Base-by-base conservation (phyloP, 1,284 basidiomycete genomes). In the Trichosporon sp. region DNA sequence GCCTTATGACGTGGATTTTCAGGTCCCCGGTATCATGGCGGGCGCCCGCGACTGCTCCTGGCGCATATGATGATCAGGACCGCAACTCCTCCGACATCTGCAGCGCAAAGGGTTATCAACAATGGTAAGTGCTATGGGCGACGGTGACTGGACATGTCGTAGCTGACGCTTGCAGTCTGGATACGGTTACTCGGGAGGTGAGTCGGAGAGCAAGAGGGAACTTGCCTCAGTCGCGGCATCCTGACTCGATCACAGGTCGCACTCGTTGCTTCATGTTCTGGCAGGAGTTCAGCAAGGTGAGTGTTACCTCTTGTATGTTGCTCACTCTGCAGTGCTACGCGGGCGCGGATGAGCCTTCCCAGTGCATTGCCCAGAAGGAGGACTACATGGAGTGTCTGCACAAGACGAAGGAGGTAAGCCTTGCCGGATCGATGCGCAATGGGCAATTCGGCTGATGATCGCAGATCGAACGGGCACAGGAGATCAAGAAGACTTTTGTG, bases 311-410 rank as follows among this genome's bases (percentile, higher is more conserved):
- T 3, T 16, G 29, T 6, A n/a, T 4, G 3, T 4, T 21, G 13
- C 46, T 34, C 16, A 58, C 34, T 13, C 13, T 27, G 4, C 67
- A 96, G 89, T 97, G 94, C 82, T 97, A 96, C 78, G 88, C 89
- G 9, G 84, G 86, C 65, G 87, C 93, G 57, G 91, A 95, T 70
- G 83, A 83, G 56, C 91, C 92, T 1, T 79, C 81, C 54, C 84
- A 91, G 73, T 97, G 94, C 80, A 80, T 84, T 16, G 80, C 84
- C 16, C 88, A 88, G 70, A 88, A 87, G 67, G 91, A 91, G 69
- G 94, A 96, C 80, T 97, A 97, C 82, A 78, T 96, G 64, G 93
- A 96, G 80, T 97, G 95, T 80, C 82, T 97, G 65, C 94, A 96
- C 78, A 88, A 90, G 76, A 88, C 86, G 49, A 92, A 95, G 80